Conservation (phyloP, 495 filamentous ascomycete genomes). For the Hyaloscypha hepaticicola region DNA sequence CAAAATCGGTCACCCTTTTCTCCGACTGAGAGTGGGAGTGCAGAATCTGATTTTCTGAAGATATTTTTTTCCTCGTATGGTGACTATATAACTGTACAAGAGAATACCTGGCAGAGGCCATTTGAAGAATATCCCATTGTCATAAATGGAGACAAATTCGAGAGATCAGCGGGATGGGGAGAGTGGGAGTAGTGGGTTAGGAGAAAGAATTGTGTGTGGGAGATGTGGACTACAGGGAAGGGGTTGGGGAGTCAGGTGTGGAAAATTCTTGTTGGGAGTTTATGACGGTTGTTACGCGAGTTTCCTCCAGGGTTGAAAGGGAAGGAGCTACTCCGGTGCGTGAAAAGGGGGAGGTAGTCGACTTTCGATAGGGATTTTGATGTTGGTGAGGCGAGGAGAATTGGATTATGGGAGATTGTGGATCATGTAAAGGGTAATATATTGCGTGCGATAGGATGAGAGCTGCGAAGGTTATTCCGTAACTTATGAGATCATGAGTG, state of each 20-base stretch:
- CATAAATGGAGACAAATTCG: too few species aligned
- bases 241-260: slow-evolving; percentile 5
- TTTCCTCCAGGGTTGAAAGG: neutral
- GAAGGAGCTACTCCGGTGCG: neutral
- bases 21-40: too few species aligned
- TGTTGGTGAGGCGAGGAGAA: neutral
- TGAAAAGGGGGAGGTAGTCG: neutral
- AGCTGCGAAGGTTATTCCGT: neutral
- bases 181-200: neutral
- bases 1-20: too few species aligned
- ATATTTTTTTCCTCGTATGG: too few species aligned
- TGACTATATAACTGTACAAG: too few species aligned
- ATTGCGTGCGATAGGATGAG: neutral
- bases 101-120: too few species aligned
- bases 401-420: neutral
- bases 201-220: neutral
- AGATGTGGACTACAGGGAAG: neutral
- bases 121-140: too few species aligned
- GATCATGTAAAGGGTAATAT: neutral
- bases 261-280: slow-evolving; percentile 6
- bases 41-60: too few species aligned
- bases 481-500: neutral
- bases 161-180: neutral
- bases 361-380: neutral
- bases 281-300: slow-evolving; percentile 7